Base-by-base conservation (phyloP, 2,329 filamentous ascomycete genomes). In the Xenoacremonium recifei region DNA sequence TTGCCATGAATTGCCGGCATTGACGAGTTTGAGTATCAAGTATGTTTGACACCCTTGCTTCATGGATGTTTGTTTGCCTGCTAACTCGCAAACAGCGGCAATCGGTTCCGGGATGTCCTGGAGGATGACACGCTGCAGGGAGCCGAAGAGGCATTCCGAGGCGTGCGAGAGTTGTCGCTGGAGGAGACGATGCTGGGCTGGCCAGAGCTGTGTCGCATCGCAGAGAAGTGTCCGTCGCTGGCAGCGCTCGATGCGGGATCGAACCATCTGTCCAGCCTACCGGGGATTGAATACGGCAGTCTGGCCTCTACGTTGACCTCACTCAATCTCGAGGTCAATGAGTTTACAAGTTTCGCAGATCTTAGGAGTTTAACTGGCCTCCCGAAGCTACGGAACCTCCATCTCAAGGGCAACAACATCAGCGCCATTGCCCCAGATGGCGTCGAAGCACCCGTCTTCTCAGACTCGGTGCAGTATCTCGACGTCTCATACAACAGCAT, bases 371-470 rank as follows among this genome's bases (percentile, higher is more conserved):
- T 92, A 4, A 56, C 72, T 3, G 50, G 60, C 17, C 64, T 87
- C 18, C 58, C 61, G 2, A 66, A 70, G 21, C 72, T 87, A 11
- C 75, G 76, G 36, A 79, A 75, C 39, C 67, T 84, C 1, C 78
- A 90, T 39, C 75, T 97, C 38, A 92, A 95, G 54, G 82, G 84
- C 37, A 95, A 95, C 67, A 74, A 71, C 37, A 87, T 96, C 48
- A 67, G 69, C 13, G 58, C 64, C 13, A 62, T 76, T 18, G 52
- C 58, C 6, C 42, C 62, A 2, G 44, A 57, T 6, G 55, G 49
- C 12, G 23, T 34, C 1, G 21, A 53, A 4, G 52, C 55, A 1
- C 67, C 80, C 4, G 55, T 73, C 6, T 84, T 88, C 54, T 61
- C 79, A 4, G 33, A 62, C 0, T 75, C 63, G 2, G 60, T 89